Conservation (phyloP, 768 basidiomycete genomes). For the Royoungia palumana region DNA sequence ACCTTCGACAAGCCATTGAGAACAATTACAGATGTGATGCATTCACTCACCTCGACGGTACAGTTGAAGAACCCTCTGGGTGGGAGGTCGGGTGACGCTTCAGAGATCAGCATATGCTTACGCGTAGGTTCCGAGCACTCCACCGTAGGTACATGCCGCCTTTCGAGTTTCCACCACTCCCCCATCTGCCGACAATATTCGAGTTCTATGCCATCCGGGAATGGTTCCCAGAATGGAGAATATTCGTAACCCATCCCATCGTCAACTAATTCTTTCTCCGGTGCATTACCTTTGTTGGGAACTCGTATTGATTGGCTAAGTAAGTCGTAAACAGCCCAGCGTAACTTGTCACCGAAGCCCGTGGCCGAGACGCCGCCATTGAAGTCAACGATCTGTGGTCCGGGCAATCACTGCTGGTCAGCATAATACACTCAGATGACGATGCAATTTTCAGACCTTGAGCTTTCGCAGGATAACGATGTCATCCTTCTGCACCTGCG, state of each 20-base stretch:
- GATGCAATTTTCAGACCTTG: slow-evolving; percentile 37
- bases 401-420: not conserved
- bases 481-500: slow-evolving; percentile 45
- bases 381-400: slow-evolving; percentile 33
- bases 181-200: slow-evolving; percentile 42
- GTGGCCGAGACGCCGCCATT: slow-evolving; percentile 33
- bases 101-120: slow-evolving; percentile 50
- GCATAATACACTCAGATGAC: not conserved
- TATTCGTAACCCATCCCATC: slow-evolving; percentile 38
- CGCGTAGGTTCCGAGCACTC: slow-evolving; percentile 2
- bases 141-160: slow-evolving; percentile 17
- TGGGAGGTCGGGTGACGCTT: slow-evolving; percentile 42
- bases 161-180: slow-evolving; percentile 48
- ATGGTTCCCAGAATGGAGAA: slow-evolving; percentile 45
- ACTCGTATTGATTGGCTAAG: slow-evolving; percentile 35
- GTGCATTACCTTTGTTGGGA: slow-evolving; percentile 36
- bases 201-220: slow-evolving; percentile 34
- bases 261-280: slow-evolving; percentile 31
- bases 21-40: not conserved
- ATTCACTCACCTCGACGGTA: slow-evolving; percentile 52
- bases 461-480: slow-evolving; percentile 49
- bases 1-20: slow-evolving; percentile 37
- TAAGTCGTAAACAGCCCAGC: slow-evolving; percentile 55
- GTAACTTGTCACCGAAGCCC: slow-evolving; percentile 45
- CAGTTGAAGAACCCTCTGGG: slow-evolving; percentile 59